Percentiles rank a stretch among this genome's conserved stretches.
These are phyloP conservation scores for Starmerella powellii DNA, from an alignment of 805 yeast species.

Conservation along the genomic window DNA sequence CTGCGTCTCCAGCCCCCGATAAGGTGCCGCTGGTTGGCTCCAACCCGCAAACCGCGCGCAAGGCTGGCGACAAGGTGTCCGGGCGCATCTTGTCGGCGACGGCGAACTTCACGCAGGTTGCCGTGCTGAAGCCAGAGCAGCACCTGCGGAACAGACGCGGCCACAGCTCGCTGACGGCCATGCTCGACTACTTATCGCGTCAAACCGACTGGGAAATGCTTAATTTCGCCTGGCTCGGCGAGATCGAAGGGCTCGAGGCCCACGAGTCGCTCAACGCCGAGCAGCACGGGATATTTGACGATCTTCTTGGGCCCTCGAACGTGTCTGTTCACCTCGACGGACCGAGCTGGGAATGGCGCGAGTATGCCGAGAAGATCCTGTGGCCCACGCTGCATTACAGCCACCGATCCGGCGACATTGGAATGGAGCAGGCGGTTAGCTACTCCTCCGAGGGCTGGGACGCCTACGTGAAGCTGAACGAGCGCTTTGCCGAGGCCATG, in stretches of 20 bases:
- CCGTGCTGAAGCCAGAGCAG: slow-evolving; percentile 32
- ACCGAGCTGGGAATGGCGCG: slow-evolving; percentile 69
- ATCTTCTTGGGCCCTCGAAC: slow-evolving; percentile 29
- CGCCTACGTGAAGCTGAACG: slow-evolving; percentile 82
- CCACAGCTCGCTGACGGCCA: slow-evolving; percentile 70
- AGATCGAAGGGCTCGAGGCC: slow-evolving; percentile 35
- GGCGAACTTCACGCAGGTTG: slow-evolving; percentile 55
- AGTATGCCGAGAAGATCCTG: slow-evolving; percentile 74
- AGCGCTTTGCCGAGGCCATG: slow-evolving; percentile 74
- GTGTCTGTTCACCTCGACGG: slow-evolving; percentile 77
- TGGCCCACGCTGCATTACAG: slow-evolving; percentile 97
- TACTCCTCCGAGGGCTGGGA: slow-evolving; percentile 52
- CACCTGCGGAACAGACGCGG: slow-evolving; percentile 47
- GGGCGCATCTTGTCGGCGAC: slow-evolving; percentile 61
- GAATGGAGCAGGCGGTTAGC: slow-evolving; percentile 33
- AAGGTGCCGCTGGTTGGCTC: slow-evolving; percentile 13
- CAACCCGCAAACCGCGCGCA: slow-evolving; percentile 18
- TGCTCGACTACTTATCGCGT: slow-evolving; percentile 45
- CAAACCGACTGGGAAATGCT: slow-evolving; percentile 73
- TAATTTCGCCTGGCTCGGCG: slow-evolving; percentile 93
- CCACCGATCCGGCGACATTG: slow-evolving; percentile 31
- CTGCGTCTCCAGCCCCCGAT: neutral
- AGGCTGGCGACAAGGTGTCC: slow-evolving; percentile 29
- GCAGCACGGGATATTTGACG: slow-evolving; percentile 41
- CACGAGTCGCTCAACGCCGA: slow-evolving; percentile 36